These are phyloP conservation scores for Astrephomene gubernaculifera DNA, from an alignment of 139 green algal genomes.

Conservation along the genomic window DNA sequence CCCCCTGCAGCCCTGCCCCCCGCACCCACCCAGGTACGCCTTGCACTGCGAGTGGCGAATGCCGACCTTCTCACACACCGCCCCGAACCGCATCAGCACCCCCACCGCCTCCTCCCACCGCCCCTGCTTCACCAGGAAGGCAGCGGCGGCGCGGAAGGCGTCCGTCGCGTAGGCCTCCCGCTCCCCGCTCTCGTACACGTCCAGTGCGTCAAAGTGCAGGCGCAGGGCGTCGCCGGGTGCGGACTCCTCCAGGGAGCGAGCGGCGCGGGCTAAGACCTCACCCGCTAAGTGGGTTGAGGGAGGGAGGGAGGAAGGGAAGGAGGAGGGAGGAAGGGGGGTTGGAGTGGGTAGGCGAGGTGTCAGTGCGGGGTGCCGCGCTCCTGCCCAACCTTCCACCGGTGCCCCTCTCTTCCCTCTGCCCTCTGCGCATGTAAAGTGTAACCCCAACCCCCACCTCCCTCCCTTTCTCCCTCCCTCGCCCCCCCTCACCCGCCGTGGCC, in stretches of 20 bases:
- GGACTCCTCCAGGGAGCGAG: constrained; percentile 68
- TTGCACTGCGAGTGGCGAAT: constrained; percentile 64
- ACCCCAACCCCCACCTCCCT: background rate
- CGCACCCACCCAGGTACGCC: constrained; percentile 71
- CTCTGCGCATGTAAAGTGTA: no score
- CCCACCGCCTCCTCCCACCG: constrained; percentile 65
- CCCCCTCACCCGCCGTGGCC: constrained; percentile 51
- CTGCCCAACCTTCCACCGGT: background rate
- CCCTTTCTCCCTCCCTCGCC: background rate
- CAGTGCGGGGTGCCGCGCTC: background rate
- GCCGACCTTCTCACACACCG: constrained; percentile 55
- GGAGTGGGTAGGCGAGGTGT: background rate
- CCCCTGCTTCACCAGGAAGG: constrained; percentile 35
- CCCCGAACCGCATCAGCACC: constrained; percentile 74
- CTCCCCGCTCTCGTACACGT: constrained; percentile 70
- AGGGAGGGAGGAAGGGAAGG: background rate
- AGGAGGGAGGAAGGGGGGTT: background rate
- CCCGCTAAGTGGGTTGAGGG: constrained; percentile 47
- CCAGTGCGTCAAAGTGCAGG: constrained; percentile 63
- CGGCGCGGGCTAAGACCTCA: constrained; percentile 72
- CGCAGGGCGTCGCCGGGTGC: constrained; percentile 51
- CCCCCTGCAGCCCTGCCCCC: background rate
- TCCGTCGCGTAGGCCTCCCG: constrained; percentile 64
- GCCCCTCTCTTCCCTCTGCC: background rate
- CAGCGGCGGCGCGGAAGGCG: constrained; percentile 43